phyloP scores from a whole-genome alignment of 192 early-diverging fungal genomes.

The Dissophora ornata region DNA sequence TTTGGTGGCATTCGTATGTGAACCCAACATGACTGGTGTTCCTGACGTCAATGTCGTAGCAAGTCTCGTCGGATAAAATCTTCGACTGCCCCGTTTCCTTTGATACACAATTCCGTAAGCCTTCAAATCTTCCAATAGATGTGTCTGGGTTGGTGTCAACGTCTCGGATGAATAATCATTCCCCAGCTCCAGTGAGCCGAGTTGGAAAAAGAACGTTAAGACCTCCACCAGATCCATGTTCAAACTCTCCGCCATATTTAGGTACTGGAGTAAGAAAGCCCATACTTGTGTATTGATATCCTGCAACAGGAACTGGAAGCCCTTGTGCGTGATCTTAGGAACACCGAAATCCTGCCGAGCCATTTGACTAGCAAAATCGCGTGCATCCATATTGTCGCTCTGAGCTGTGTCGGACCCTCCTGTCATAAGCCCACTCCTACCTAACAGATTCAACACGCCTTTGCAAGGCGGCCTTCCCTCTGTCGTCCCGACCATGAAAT shows the following conservation, averaged over 20 bases:
- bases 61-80: conserved; percentile 93
- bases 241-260: conserved; percentile 80
- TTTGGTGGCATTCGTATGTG: conserved; percentile 47
- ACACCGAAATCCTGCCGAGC: conserved; percentile 44
- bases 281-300: conserved; percentile 95
- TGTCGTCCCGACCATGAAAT: conserved; percentile 92
- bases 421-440: conserved; percentile 83
- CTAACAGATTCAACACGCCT: conserved; percentile 78
- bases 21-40: conserved; percentile 59
- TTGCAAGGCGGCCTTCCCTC: conserved; percentile 70
- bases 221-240: conserved; percentile 95
- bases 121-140: conserved; percentile 88
- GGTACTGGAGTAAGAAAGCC: conserved; percentile 94
- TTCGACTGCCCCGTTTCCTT: conserved; percentile 68
- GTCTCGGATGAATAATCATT: conserved; percentile 88
- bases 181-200: conserved; percentile 91
- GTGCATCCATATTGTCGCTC: conserved; percentile 20
- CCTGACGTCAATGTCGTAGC: conserved; percentile 93
- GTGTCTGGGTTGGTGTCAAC: conserved; percentile 84
- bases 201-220: conserved; percentile 92
- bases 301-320: conserved; percentile 97
- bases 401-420: conserved; percentile 15
- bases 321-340: conserved; percentile 90
- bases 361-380: conserved; percentile 42
- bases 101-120: conserved; percentile 93